A percentile compares a stretch with the other conserved stretches of the same genome.
Evolutionary conservation across 2,329 filamentous ascomycete genomes (phyloP).

Genomic region (Cytospora piceicola): DNA sequence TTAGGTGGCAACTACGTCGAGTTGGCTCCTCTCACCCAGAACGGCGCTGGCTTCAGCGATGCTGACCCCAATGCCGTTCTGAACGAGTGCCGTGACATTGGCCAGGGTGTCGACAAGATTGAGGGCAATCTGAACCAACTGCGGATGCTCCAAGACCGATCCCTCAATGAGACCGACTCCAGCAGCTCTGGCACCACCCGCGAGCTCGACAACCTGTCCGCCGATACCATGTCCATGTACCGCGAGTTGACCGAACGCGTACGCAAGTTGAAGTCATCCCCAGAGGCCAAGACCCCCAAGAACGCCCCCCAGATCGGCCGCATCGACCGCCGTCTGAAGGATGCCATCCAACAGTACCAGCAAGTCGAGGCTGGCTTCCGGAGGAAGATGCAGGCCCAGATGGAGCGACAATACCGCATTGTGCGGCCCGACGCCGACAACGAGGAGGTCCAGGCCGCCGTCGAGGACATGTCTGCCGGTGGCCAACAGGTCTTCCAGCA

Average conservation of each 20-base stretch:
- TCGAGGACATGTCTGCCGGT: conserved; percentile 70
- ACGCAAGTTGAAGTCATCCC: conserved; percentile 79
- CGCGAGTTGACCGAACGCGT: conserved; percentile 78
- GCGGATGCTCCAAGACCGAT: conserved; percentile 69
- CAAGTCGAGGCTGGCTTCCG: conserved; percentile 78
- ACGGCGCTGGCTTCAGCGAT: conserved; percentile 50
- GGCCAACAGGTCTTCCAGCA: conserved; percentile 86
- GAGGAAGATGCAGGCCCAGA: conserved; percentile 79
- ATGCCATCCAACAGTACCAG: conserved; percentile 81
- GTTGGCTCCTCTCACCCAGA: conserved; percentile 68
- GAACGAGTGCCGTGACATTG: conserved; percentile 82
- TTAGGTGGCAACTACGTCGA: conserved; percentile 59
- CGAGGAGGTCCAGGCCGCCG: conserved; percentile 75
- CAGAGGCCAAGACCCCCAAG: conserved; percentile 71
- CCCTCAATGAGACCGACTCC: conserved; percentile 75
- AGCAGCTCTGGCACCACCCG: conserved; percentile 66
- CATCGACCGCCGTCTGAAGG: conserved; percentile 78
- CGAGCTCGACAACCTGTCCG: conserved; percentile 73
- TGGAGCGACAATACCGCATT: conserved; percentile 88
- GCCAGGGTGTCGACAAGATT: conserved; percentile 75
- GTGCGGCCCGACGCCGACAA: conserved; percentile 81
- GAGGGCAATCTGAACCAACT: conserved; percentile 74
- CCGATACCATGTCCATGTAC: conserved; percentile 83
- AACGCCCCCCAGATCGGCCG: conserved; percentile 82
- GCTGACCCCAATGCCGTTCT: conserved; percentile 76